Percentiles rank a stretch among this genome's conserved stretches.
Conservation (phyloP, 2,329 filamentous ascomycete species). For the Penicillium sp. region DNA sequence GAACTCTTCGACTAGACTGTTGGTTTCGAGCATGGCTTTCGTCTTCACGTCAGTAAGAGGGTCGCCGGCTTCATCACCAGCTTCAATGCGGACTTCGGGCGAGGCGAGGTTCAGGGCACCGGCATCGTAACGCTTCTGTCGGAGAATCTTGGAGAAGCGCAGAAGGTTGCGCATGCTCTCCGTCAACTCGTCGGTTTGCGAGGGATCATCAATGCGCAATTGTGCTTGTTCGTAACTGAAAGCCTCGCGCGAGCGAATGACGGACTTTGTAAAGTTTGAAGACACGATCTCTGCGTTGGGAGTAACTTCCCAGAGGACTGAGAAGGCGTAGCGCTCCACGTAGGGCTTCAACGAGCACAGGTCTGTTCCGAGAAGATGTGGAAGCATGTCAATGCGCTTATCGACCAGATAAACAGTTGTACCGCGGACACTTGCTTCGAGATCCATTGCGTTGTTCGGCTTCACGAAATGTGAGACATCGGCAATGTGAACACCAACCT, state of each 20-base stretch:
- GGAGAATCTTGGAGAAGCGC: slow-evolving; percentile 87
- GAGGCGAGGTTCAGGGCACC: slow-evolving; percentile 94
- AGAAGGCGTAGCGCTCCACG: slow-evolving; percentile 91
- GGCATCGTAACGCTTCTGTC: slow-evolving; percentile 94
- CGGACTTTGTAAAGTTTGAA: slow-evolving; percentile 92
- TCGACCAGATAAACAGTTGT: slow-evolving; percentile 98
- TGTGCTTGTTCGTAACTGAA: slow-evolving; percentile 99
- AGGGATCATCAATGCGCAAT: slow-evolving; percentile 85
- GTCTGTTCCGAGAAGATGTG: slow-evolving; percentile 92
- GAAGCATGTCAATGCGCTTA: slow-evolving; percentile 99
- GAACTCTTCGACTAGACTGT: slow-evolving; percentile 97
- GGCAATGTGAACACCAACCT: slow-evolving; percentile 97
- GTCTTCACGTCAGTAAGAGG: slow-evolving; percentile 91
- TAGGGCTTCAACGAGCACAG: slow-evolving; percentile 96
- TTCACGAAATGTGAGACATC: slow-evolving; percentile 99
- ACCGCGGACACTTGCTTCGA: slow-evolving; percentile 89
- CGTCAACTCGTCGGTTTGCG: slow-evolving; percentile 87
- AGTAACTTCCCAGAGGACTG: slow-evolving; percentile 86
- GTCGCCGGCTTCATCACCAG: slow-evolving; percentile 92
- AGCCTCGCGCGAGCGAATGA: slow-evolving; percentile 93
- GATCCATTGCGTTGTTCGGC: slow-evolving; percentile 95
- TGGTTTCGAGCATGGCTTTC: slow-evolving; percentile 91
- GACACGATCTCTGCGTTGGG: slow-evolving; percentile 82
- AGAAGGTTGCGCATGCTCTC: slow-evolving; percentile 86
- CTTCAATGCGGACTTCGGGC: slow-evolving; percentile 96